Evolutionary conservation across 1,284 basidiomycete species (phyloP), one percentile per base, ranked within the genome.

Genomic region (Meira nashicola): DNA sequence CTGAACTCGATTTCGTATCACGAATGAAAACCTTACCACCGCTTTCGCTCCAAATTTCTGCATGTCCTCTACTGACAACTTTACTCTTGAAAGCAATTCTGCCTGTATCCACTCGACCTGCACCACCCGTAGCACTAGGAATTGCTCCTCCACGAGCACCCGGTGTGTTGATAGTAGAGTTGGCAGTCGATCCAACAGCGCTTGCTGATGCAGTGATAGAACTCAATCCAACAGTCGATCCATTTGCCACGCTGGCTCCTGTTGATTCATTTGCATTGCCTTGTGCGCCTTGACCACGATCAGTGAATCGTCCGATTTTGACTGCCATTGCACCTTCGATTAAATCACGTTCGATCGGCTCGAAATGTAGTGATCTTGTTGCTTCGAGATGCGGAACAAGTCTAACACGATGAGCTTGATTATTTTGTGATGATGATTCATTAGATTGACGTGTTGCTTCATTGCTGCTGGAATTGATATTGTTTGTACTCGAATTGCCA

Each of bases 381-480:
- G 87, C 87, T 76, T 97, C 92, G 71, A 97, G 87, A 76, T 95
- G 90, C 3, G 93, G 94, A 1, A 96, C 93, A 57, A 97, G 87
- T 11, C 93, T 88, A 51, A 86, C 81, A 5, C 83, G 81, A 63
- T 83, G 81, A 15, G 66, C 41, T 6, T 57, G 51, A n/a, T 55
- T 40, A 0, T 46, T 14, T 11, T 43, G 2, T 15, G 53, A 15
- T n/a, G 11, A 11, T 15, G 53, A 28, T 15, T 37, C 37, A 2
- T 53, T 23, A 2, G 55, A 11, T 2, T 60, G n/a, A 15, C 47
- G 39, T 14, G 49, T 12, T 2, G 33, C 39, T 12, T 39, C 25
- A 12, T 41, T 55, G 21, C 56, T 25, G 15, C 55, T 48, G 4
- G 46, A 44, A 19, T 58, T 46, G 21, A 21, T 48, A 25, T 23